These are phyloP conservation scores for Canariomyces notabilis DNA, from an alignment of 2,329 filamentous ascomycete species.

Conservation along the genomic window DNA sequence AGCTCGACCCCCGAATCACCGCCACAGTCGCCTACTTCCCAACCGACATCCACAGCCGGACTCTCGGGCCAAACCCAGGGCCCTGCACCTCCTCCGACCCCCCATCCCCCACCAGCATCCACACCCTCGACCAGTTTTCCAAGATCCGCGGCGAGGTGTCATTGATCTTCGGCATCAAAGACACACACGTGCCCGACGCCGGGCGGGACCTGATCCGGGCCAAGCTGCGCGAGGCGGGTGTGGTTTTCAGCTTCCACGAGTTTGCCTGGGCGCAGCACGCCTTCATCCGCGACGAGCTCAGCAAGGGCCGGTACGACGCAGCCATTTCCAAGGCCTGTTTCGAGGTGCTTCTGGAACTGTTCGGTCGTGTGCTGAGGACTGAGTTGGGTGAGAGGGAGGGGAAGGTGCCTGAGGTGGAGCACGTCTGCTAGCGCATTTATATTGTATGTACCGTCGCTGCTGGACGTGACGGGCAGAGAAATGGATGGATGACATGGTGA, in stretches of 20 bases:
- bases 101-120: conserved; percentile 36
- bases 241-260: conserved; percentile 78
- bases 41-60: conserved; percentile 79
- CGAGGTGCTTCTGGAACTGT: conserved; percentile 82
- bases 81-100: conserved; percentile 42
- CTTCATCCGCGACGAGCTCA: conserved; percentile 88
- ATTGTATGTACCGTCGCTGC: no score
- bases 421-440: conserved; percentile 56
- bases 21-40: conserved; percentile 86
- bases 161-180: conserved; percentile 88
- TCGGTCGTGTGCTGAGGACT: conserved; percentile 69
- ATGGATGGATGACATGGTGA: no score
- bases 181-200: conserved; percentile 80
- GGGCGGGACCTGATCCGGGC: conserved; percentile 79
- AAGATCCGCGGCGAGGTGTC: conserved; percentile 74
- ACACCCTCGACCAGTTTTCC: conserved; percentile 50
- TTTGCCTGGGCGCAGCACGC: conserved; percentile 92
- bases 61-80: conserved; percentile 57
- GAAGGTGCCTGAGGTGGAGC: conserved; percentile 58
- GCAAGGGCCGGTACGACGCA: conserved; percentile 90
- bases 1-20: conserved; percentile 69
- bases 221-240: conserved; percentile 71
- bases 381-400: conserved; percentile 69
- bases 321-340: conserved; percentile 84
- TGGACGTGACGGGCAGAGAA: no score